phyloP scores from a whole-genome alignment of 169 alveolate species.

The Cryptosporidium sp. region DNA sequence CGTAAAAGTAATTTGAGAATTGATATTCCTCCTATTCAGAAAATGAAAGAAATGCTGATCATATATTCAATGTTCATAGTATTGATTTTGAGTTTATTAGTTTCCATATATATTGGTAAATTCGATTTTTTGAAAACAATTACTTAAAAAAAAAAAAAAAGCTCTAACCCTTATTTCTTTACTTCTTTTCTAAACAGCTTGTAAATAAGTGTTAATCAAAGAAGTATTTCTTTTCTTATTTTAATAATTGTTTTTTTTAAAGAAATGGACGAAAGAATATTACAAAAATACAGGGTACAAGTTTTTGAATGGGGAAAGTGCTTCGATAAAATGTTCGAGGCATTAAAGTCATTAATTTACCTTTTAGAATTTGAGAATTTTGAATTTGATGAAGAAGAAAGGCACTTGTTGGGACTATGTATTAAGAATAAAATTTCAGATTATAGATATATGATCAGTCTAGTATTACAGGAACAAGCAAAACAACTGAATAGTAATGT shows the following conservation, averaged over 20 bases:
- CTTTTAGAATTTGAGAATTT: constrained; percentile 66
- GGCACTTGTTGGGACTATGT: background rate
- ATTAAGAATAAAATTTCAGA: constrained; percentile 36
- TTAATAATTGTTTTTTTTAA: background rate
- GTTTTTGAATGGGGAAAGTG: constrained; percentile 59
- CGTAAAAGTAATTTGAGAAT: background rate
- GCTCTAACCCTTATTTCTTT: background rate
- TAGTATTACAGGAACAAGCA: constrained; percentile 21
- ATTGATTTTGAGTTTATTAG: background rate
- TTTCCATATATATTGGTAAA: background rate
- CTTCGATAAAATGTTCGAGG: constrained; percentile 57
- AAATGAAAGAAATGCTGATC: background rate
- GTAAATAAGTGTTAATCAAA: background rate
- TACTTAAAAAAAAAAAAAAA: background rate
- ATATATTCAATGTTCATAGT: background rate
- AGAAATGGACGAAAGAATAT: constrained; percentile 21
- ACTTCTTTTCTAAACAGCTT: background rate
- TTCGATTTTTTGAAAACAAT: background rate
- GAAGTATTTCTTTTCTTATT: background rate
- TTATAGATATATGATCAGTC: constrained; percentile 13
- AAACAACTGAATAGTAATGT: constrained; percentile 6
- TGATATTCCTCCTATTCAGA: background rate
- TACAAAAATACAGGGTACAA: constrained; percentile 22
- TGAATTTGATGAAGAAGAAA: constrained; percentile 67
- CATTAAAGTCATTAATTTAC: constrained; percentile 34